Percentiles rank a stretch among this genome's conserved stretches.
These are phyloP conservation scores for Cucurbita pepo DNA, from an alignment of 306 rosid species.

Conservation along the genomic window DNA sequence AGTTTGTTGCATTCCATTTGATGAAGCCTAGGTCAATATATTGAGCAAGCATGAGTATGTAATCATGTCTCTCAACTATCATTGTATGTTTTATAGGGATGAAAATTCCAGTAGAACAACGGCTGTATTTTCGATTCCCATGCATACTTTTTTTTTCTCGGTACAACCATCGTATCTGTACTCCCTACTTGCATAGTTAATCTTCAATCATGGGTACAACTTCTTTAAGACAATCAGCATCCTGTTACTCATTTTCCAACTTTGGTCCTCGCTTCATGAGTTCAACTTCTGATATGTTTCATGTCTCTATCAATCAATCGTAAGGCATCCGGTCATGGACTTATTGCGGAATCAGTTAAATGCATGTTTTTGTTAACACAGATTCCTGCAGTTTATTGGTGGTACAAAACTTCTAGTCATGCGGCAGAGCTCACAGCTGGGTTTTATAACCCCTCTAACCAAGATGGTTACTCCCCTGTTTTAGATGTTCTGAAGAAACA, in stretches of 20 bases:
- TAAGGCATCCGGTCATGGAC: not conserved
- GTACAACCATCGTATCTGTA: not conserved
- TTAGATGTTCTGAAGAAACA: constrained; percentile 73
- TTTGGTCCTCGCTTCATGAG: not conserved
- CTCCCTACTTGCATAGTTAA: not conserved
- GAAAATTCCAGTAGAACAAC: not conserved
- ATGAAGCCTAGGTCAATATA: not conserved
- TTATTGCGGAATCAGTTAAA: not conserved
- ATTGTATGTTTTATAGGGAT: not conserved
- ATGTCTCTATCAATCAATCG: not conserved
- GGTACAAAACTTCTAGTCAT: constrained; percentile 86
- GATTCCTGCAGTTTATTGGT: constrained; percentile 94
- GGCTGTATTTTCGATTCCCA: not conserved
- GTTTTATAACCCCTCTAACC: constrained; percentile 80
- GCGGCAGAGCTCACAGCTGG: constrained; percentile 96
- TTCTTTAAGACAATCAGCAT: not conserved
- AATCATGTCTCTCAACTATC: not conserved
- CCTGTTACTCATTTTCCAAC: not conserved
- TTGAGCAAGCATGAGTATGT: not conserved
- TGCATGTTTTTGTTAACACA: constrained; percentile 12
- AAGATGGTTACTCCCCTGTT: constrained; percentile 81
- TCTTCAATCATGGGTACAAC: not conserved
- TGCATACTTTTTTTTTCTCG: not conserved
- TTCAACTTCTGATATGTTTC: not conserved
- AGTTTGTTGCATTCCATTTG: not conserved